Base-by-base conservation (phyloP, 108 stramenopile genomes). In the Nitzschia inconspicua region DNA sequence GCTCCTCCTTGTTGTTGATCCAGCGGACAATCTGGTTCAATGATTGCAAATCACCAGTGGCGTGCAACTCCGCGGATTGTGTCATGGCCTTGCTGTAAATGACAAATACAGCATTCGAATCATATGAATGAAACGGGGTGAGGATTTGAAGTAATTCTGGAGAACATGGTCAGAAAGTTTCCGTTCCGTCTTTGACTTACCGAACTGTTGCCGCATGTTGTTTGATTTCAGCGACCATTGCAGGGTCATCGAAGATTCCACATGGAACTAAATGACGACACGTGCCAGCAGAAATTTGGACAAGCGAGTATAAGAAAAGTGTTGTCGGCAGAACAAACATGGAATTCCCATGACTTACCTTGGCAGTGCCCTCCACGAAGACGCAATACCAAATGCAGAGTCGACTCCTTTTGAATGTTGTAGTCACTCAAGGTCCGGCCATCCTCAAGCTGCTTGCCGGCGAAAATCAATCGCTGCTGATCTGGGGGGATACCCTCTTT, bases 401-500 rank as follows among this genome's bases (percentile, higher is more conserved):
- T 98, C 19, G 85, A 83, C 68, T 96, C 98, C 82, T 94, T 95
- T 82, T 98, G 93, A 65, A 96, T 93, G 78, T 94, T 93, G 82
- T 95, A 95, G 70, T 96, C 97, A 16, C 83, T 73, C 42, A 96
- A 73, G 44, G 91, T 94, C 44, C 95, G 87, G 41, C 92, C 95
- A 63, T 95, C 93, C 60, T 95, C 94, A 47, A 96, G 75, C 67
- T 95, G 94, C 87, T 96, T 96, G 44, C 95, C 95, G 41, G 94
- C 95, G 70, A 96, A 96, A 62, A 95, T 96, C 23, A 96, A 57
- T 70, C 95, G 95, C 75, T 96, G 95, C 59, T 97, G 96, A 80
- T 95, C 95, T 0, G 95, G 95, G 36, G 95, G 96, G 70, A 97
- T 97, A 18, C 96, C 98, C 71, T 99, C 98, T 91, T 97, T 97